Evolutionary conservation across 2,329 filamentous ascomycete species (phyloP), one percentile per base, ranked within the genome.

Genomic region (Corniculantispora saksenae): DNA sequence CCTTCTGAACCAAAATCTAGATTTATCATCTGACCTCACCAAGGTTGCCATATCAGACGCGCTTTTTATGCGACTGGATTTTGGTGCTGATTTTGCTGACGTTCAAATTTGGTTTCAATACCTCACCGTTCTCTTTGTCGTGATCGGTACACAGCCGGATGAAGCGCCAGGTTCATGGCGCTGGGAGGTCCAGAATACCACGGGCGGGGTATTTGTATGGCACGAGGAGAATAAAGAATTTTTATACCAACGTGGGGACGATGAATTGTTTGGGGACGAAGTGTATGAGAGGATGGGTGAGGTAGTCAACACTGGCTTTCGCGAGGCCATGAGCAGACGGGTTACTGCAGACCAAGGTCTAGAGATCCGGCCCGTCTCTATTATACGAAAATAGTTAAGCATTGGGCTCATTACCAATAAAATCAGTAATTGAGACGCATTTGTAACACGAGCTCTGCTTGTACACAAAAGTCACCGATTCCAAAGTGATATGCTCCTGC

Each of bases 401-500:
- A n/a, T n/a, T n/a, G n/a, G n/a, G n/a, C n/a, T n/a, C n/a, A n/a
- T n/a, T n/a, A n/a, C n/a, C n/a, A n/a, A n/a, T n/a, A n/a, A n/a
- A n/a, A n/a, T n/a, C n/a, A n/a, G n/a, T n/a, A n/a, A n/a, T n/a
- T n/a, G n/a, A n/a, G n/a, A n/a, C n/a, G n/a, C n/a, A n/a, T n/a
- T n/a, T n/a, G n/a, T n/a, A n/a, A n/a, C n/a, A n/a, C n/a, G n/a
- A n/a, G n/a, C n/a, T n/a, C n/a, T n/a, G n/a, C n/a, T n/a, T n/a
- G n/a, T n/a, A n/a, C n/a, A n/a, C n/a, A n/a, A n/a, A n/a, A n/a
- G 25, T 25, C 38, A 23, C 19, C 58, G 51, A 51, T 17, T 43
- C 80, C 56, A 84, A 84, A 13, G 87, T 90, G 55, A 81, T 85
- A n/a, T 86, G 90, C 48, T 97, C 93, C 3, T 86, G 89, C n/a